Base-by-base conservation (phyloP, 73 alveolate genomes). In the Tetrahymena thermophila region DNA sequence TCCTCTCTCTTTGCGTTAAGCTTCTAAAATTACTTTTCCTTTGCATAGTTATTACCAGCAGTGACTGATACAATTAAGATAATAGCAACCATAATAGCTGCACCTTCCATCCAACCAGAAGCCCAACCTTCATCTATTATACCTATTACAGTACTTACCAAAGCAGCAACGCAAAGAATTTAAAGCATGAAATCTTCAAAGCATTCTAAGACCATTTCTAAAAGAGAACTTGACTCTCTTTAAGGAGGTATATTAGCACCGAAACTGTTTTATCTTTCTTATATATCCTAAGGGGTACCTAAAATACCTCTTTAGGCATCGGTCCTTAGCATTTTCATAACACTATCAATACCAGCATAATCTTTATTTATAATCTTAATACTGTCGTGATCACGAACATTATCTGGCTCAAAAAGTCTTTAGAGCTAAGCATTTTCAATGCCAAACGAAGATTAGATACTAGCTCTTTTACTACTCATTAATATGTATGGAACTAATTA, bases 91-190 rank as follows among this genome's bases (percentile, higher is more conserved):
- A 98, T 97, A 21, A 99, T 98, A 34, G 99, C 99, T 85, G 98
- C 97, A 14, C 99, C 99, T 97, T 98, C 99, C 99, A 99, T 56
- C 99, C 99, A 84, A 93, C 96, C 95, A 56, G 96, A 56, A 94
- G 97, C 97, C 93, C 95, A 96, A n/a, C 97, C 97, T 34, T 99
- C 99, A 95, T 98, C 97, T 93, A 98, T 95, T 43, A 98, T 97
- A 13, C 99, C 99, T 85, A 99, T 98, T 15, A 97, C 96, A 31
- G 99, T 96, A 1, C 99, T 98, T 11, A 99, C 99, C 83, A 98
- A 94, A 17, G 99, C 99, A 16, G 99, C 99, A 16, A 96, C 94
- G 19, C 98, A 85, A 89, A 99, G 97, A 93, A 99, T 97, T 96
- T 99, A 96, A 56, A 99, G 96, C 94, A 98, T 99, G 85, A 98